Conservation (phyloP, 305 asterid genomes). For the Fraxinus ornus region DNA sequence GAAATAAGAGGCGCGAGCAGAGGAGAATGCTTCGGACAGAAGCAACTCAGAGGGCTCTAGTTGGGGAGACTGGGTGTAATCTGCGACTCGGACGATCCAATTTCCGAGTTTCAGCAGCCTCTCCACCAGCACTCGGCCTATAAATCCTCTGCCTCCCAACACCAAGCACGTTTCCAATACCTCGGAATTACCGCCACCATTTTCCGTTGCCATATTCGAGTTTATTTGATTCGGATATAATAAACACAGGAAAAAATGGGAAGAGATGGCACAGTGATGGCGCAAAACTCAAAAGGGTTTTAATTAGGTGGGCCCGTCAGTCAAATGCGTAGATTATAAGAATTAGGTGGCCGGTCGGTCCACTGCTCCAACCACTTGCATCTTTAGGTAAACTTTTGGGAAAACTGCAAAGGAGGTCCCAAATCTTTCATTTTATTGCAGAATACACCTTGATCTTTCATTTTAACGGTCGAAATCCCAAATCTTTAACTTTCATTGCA, state of each 20-base stretch:
- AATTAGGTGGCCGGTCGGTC: not conserved
- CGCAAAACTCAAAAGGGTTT: not conserved
- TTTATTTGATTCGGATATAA: not conserved
- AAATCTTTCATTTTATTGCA: too few relatives aligned
- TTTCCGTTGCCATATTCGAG: slow-evolving; percentile 45
- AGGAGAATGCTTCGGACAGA: slow-evolving; percentile 57
- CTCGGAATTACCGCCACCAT: slow-evolving; percentile 29
- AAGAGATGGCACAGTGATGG: not conserved
- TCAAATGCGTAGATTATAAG: not conserved
- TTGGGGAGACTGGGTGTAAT: slow-evolving; percentile 47
- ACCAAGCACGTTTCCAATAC: slow-evolving; percentile 61
- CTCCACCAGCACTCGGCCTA: slow-evolving; percentile 72
- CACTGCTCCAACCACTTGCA: not conserved
- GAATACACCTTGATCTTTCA: too few relatives aligned
- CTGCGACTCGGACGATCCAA: slow-evolving; percentile 86
- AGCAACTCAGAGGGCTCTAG: slow-evolving; percentile 52
- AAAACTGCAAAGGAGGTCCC: too few relatives aligned
- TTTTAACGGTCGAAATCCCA: too few relatives aligned
- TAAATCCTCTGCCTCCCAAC: slow-evolving; percentile 75
- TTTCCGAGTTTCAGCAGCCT: slow-evolving; percentile 65
- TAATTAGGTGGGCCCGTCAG: not conserved
- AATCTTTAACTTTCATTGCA: too few relatives aligned
- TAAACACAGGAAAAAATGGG: not conserved
- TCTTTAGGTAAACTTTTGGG: not conserved
- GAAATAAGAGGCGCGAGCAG: slow-evolving; percentile 65